These are phyloP conservation scores for Silene conica DNA, from an alignment of 148 eudicot genomes.

Conservation along the genomic window DNA sequence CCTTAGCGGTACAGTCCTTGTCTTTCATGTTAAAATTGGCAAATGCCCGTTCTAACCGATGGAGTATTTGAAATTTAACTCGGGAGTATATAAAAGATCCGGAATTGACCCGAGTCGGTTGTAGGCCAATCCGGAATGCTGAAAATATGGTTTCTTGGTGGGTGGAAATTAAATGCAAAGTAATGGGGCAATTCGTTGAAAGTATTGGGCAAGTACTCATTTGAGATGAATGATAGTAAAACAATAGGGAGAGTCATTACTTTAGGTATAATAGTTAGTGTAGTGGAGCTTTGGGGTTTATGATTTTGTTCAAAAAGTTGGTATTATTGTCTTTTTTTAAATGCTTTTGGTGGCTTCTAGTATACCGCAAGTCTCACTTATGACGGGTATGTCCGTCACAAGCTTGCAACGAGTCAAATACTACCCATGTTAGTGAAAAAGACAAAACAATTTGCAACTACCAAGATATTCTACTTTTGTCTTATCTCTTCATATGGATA, in stretches of 20 bases:
- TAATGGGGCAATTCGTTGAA: slow-evolving; percentile 20
- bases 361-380: no score
- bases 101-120: not conserved
- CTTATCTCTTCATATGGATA: no score
- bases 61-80: not conserved
- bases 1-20: no score
- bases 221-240: slow-evolving; percentile 47
- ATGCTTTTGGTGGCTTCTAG: slow-evolving; percentile 17
- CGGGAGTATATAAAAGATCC: not conserved
- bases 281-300: slow-evolving; percentile 19
- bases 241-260: slow-evolving; percentile 13
- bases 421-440: no score
- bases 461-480: no score
- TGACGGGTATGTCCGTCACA: no score
- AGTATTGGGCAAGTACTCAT: slow-evolving; percentile 27
- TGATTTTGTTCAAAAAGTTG: slow-evolving; percentile 19
- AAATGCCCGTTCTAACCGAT: not conserved
- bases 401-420: no score
- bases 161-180: slow-evolving; percentile 17
- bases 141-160: slow-evolving; percentile 11
- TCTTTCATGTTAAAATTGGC: not conserved
- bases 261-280: slow-evolving; percentile 7
- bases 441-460: no score
- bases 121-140: not conserved
- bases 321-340: slow-evolving; percentile 14